phyloP scores from a whole-genome alignment of 2,329 filamentous ascomycete genomes.

The Byssoonygena ceratinophila region DNA sequence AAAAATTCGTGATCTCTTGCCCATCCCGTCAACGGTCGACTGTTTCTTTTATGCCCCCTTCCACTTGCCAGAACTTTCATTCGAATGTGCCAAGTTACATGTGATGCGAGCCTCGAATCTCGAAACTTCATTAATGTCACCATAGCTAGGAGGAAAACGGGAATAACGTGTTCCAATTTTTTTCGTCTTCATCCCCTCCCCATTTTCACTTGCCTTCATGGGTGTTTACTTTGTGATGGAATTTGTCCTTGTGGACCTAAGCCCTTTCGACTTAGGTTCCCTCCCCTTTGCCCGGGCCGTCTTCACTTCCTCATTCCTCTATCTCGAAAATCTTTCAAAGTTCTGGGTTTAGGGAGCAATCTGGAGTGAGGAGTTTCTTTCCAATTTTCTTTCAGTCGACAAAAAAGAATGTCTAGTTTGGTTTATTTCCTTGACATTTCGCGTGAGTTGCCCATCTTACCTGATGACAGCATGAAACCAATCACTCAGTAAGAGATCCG shows the following conservation, averaged over 20 bases:
- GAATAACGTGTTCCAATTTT: neutral
- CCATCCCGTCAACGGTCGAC: neutral
- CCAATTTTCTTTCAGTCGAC: neutral
- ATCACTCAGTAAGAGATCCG: no score
- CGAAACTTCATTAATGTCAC: conserved; percentile 6
- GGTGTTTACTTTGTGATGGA: neutral
- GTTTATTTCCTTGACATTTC: neutral
- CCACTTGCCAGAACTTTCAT: neutral
- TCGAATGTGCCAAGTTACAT: conserved; percentile 2
- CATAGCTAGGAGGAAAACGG: conserved; percentile 9
- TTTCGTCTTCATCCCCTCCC: neutral
- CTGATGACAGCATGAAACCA: neutral
- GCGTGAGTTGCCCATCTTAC: neutral
- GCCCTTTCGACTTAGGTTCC: neutral
- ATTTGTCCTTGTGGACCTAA: neutral
- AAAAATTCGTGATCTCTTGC: neutral
- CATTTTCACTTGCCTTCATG: neutral
- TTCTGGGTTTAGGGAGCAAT: conserved; percentile 11
- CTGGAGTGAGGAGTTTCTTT: conserved; percentile 11
- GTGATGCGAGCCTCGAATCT: neutral
- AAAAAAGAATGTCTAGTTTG: conserved; percentile 2
- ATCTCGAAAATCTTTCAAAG: conserved; percentile 7
- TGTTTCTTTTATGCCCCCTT: neutral
- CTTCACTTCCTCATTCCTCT: conserved; percentile 3
- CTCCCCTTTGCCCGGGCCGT: neutral